Evolutionary conservation across 176 grass and related monocot species (phyloP).

Genomic region (Triticum urartu): DNA sequence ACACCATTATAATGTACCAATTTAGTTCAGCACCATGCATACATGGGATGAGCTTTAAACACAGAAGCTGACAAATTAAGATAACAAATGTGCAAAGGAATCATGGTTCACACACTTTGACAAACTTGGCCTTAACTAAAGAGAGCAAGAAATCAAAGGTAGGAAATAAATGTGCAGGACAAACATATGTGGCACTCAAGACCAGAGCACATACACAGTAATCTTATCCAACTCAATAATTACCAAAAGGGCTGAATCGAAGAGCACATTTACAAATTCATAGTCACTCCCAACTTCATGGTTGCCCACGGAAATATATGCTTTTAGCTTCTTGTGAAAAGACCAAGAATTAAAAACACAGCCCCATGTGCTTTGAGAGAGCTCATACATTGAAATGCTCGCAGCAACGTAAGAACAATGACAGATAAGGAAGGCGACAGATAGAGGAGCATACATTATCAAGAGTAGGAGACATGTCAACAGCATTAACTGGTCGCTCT

Average conservation of each 20-base stretch:
- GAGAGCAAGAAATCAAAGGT: background rate
- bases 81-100: background rate
- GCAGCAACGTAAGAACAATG: background rate
- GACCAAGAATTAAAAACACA: background rate
- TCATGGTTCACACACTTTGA: background rate
- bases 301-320: background rate
- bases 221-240: background rate
- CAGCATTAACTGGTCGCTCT: constrained; percentile 87
- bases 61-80: background rate
- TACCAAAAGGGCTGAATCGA: background rate
- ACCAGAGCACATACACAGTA: background rate
- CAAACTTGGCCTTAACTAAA: background rate
- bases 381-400: background rate
- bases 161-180: background rate
- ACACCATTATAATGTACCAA: background rate
- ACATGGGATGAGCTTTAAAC: background rate
- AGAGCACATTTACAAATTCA: background rate
- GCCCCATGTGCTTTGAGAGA: background rate
- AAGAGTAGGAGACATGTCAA: constrained; percentile 82
- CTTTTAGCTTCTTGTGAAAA: background rate
- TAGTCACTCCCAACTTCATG: background rate
- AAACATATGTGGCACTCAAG: background rate
- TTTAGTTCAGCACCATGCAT: background rate
- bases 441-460: constrained; percentile 59
- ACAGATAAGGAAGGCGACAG: background rate